Conservation (phyloP, 352 stramenopile genomes). For the Phytophthora sp. region DNA sequence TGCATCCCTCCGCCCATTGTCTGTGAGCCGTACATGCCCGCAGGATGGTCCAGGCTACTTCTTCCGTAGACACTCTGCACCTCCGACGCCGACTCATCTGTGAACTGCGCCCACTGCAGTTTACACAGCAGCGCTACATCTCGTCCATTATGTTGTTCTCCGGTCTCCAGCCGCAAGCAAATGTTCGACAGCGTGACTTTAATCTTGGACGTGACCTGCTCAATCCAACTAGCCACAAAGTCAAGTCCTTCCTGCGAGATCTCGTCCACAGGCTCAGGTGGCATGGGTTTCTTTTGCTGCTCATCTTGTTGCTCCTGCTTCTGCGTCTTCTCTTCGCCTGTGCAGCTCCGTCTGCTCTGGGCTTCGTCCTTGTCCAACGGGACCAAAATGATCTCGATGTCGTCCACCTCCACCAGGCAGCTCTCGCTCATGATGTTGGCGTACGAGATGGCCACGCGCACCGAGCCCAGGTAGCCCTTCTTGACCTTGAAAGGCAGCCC, state of each 20-base stretch:
- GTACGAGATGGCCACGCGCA: conserved; percentile 87
- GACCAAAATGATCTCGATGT: conserved; percentile 89
- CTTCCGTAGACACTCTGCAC: conserved; percentile 74
- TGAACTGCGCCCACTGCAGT: conserved; percentile 84
- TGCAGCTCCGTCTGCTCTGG: conserved; percentile 9
- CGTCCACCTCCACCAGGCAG: conserved; percentile 87
- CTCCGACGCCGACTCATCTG: conserved; percentile 82
- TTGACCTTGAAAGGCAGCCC: conserved; percentile 85
- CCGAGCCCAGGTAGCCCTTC: conserved; percentile 85
- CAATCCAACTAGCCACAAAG: conserved; percentile 91
- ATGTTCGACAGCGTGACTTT: conserved; percentile 90
- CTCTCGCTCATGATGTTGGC: conserved; percentile 90
- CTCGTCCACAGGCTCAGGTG: conserved; percentile 64
- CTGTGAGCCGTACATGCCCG: conserved; percentile 37
- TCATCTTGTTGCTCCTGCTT: not conserved
- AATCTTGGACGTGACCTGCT: conserved; percentile 91
- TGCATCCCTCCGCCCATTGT: conserved; percentile 51
- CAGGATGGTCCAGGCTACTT: conserved; percentile 37
- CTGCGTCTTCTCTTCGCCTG: conserved; percentile 4
- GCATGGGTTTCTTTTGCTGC: conserved; percentile 14
- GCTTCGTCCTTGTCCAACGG: conserved; percentile 37
- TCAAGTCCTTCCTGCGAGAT: conserved; percentile 90
- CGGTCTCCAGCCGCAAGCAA: conserved; percentile 77
- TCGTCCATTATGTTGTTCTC: conserved; percentile 59
- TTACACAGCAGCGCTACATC: conserved; percentile 77